These are phyloP conservation scores for Alternaria sp. DNA, from an alignment of 2,329 filamentous ascomycete species.

Conservation along the genomic window DNA sequence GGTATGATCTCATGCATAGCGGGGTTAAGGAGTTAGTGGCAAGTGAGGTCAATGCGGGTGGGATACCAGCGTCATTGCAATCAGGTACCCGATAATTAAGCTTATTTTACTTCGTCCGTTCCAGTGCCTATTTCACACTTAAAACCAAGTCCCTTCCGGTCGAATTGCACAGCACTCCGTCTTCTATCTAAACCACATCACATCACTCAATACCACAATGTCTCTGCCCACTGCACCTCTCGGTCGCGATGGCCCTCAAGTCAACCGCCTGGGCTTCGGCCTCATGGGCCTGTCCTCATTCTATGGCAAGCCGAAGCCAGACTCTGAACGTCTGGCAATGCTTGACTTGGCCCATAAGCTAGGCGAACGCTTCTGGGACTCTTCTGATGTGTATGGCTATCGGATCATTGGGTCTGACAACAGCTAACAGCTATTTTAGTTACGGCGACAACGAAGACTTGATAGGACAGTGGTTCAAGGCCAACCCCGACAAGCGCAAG, in stretches of 20 bases:
- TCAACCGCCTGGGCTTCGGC: slow-evolving; percentile 61
- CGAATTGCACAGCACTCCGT: neutral
- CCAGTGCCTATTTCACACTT: neutral
- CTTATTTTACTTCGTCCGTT: neutral
- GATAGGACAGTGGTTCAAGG: slow-evolving; percentile 44
- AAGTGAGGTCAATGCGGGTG: neutral
- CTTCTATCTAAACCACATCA: neutral
- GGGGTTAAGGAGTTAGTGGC: neutral
- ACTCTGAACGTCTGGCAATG: slow-evolving; percentile 58
- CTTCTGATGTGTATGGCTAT: slow-evolving; percentile 33
- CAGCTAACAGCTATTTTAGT: slow-evolving; percentile 5
- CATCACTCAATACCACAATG: slow-evolving; percentile 12
- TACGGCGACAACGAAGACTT: slow-evolving; percentile 46
- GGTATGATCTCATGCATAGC: slow-evolving; percentile 5
- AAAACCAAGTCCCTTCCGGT: neutral
- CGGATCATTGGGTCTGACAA: neutral
- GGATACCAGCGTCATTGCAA: slow-evolving; percentile 3
- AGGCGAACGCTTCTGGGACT: slow-evolving; percentile 51
- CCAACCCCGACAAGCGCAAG: slow-evolving; percentile 44
- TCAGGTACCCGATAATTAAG: neutral
- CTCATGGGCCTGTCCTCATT: slow-evolving; percentile 59
- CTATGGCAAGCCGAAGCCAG: slow-evolving; percentile 57
- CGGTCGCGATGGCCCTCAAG: slow-evolving; percentile 59
- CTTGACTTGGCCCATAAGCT: slow-evolving; percentile 59
- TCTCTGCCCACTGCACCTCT: slow-evolving; percentile 55